Evolutionary conservation across 352 stramenopile species (phyloP), one percentile per base, ranked within the genome.

Genomic region (Globisporangium canariense): DNA sequence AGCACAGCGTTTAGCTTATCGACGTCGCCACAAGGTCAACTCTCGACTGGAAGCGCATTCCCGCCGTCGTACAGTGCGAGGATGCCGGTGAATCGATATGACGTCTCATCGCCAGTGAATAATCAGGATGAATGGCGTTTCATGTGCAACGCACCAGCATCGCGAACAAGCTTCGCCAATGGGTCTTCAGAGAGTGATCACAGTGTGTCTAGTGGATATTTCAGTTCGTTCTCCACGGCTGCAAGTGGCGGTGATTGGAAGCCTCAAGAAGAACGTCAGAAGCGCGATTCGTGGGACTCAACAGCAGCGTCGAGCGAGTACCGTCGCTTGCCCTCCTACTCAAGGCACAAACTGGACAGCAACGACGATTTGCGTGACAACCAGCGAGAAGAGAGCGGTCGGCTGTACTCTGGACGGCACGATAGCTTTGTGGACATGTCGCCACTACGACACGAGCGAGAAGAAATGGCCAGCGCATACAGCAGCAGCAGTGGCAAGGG

Each of bases 51-150:
- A 8, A 22, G n/a, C 6, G 41, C 58, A 1, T 45, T 40, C 25
- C 22, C 49, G 5, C 13, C 34, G 40, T 30, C 28, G 3, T 64
- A 50, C 22, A 46, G 22, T 10, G 47, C 34, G 14, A 10, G 34
- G 59, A 58, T 41, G 36, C 50, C 60, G 18, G 14, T 25, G 43
- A 66, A 66, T 18, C 49, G 60, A 3, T 66, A 66, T 56, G 60
- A 66, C 30, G 10, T 22, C 4, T 25, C 36, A 9, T 18, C 36
- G 16, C 1, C 18, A 62, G n/a, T 18, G 10, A n/a, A 66, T 14
- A 51, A 66, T 13, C 46, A 52, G 40, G 40, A 62, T 7, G 51
- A 65, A 10, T 58, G 30, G 46, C 43, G 14, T 25, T 36, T 40
- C 1, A 20, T 28, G 25, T 28, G 14, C 25, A 30, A 50, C n/a